These are phyloP conservation scores for Myxozyma neotropica DNA, from an alignment of 805 yeast species.

Conservation along the genomic window DNA sequence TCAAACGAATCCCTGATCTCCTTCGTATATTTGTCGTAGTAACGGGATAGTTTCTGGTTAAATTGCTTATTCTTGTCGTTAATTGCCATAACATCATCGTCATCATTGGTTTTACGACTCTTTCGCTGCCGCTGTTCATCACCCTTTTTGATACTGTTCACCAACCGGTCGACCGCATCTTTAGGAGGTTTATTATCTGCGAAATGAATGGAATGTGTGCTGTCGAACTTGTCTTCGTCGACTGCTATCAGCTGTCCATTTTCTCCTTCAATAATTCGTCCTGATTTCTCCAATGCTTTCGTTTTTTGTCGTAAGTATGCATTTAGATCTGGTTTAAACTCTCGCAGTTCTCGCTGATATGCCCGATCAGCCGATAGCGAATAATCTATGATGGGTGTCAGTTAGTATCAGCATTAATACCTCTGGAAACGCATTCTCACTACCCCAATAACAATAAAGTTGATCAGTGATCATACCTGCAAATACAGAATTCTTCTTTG, in stretches of 20 bases:
- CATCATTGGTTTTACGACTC: constrained; percentile 42
- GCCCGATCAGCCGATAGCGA: constrained; percentile 61
- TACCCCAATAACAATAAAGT: no score
- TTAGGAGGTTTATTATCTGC: constrained; percentile 47
- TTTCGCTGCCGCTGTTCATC: constrained; percentile 46
- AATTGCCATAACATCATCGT: constrained; percentile 49
- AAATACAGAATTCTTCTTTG: constrained; percentile 46
- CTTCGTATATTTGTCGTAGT: constrained; percentile 51
- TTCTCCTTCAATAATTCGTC: constrained; percentile 35
- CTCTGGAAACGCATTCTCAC: no score
- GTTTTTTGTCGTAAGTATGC: constrained; percentile 49
- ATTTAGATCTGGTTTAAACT: constrained; percentile 47
- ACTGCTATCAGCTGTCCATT: constrained; percentile 26
- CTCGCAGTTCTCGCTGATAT: constrained; percentile 56
- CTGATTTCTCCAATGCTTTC: constrained; percentile 36
- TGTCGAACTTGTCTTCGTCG: constrained; percentile 25
- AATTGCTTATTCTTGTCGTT: constrained; percentile 75
- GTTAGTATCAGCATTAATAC: background rate
- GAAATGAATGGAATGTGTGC: constrained; percentile 33
- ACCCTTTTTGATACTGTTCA: constrained; percentile 39
- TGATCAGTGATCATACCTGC: no score
- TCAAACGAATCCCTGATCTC: constrained; percentile 44
- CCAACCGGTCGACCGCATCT: constrained; percentile 41
- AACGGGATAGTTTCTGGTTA: constrained; percentile 66
- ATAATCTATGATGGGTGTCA: constrained; percentile 43